phyloP scores from a whole-genome alignment of 2,329 filamentous ascomycete genomes.

The Fusarium napiforme region DNA sequence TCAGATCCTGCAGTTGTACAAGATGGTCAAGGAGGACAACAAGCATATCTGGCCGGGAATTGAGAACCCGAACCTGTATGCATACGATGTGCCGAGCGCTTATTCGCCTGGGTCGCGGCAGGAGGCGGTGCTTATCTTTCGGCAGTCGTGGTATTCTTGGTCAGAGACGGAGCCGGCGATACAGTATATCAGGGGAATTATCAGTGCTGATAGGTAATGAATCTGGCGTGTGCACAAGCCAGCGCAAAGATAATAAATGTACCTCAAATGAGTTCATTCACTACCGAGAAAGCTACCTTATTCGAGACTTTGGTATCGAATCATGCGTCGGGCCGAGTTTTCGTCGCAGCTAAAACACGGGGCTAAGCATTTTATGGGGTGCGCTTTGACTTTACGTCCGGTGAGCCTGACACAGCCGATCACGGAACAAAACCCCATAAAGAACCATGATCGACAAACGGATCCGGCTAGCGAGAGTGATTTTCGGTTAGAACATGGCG shows the following conservation, averaged over 20 bases:
- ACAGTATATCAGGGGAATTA: neutral
- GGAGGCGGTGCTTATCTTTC: constrained; percentile 23
- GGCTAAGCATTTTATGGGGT: neutral
- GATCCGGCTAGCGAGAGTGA: neutral
- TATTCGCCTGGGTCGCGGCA: neutral
- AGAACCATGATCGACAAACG: neutral
- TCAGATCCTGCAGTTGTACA: constrained; percentile 1
- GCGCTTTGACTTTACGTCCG: neutral
- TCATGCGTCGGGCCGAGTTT: neutral
- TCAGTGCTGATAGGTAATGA: neutral
- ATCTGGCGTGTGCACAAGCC: neutral
- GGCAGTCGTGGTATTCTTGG: constrained; percentile 19
- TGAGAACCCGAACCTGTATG: constrained; percentile 1
- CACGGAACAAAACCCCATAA: neutral
- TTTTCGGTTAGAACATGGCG: neutral
- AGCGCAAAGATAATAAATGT: neutral
- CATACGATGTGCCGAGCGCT: neutral
- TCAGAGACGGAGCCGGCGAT: constrained; percentile 15
- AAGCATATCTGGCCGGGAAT: constrained; percentile 17
- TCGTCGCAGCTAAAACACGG: neutral
- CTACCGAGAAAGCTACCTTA: neutral
- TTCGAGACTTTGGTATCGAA: too few relatives aligned
- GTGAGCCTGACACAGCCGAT: neutral
- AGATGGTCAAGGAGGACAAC: constrained; percentile 5
- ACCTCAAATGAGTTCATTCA: too few relatives aligned